Percentiles rank a stretch among this genome's conserved stretches.
phyloP scores from a whole-genome alignment of 2,329 filamentous ascomycete genomes.

The Pyricularia pennisetigena region DNA sequence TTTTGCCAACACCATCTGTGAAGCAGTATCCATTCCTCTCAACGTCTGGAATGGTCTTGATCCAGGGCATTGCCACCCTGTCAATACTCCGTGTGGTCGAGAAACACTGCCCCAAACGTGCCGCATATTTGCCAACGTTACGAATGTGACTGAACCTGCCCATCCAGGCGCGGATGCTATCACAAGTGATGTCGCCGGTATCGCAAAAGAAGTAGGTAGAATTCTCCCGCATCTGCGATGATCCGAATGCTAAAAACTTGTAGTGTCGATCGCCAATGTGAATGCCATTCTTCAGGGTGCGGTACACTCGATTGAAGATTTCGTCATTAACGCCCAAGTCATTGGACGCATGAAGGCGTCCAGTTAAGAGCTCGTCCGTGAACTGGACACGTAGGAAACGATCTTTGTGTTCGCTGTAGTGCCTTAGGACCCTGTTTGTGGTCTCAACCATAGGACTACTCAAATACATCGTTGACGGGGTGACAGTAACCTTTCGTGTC shows the following conservation, averaged over 20 bases:
- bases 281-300: slow-evolving; percentile 69
- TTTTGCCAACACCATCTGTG: slow-evolving; percentile 87
- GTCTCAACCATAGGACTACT: slow-evolving; percentile 72
- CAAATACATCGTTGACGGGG: slow-evolving; percentile 74
- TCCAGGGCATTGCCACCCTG: slow-evolving; percentile 48
- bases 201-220: slow-evolving; percentile 89
- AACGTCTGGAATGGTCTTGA: slow-evolving; percentile 60
- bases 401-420: slow-evolving; percentile 58
- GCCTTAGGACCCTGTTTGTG: slow-evolving; percentile 77
- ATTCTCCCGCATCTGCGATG: slow-evolving; percentile 87
- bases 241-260: slow-evolving; percentile 88
- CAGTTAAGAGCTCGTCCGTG: slow-evolving; percentile 62
- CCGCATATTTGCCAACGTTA: slow-evolving; percentile 80
- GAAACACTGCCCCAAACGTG: slow-evolving; percentile 88
- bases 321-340: slow-evolving; percentile 51
- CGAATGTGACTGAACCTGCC: slow-evolving; percentile 74
- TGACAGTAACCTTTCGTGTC: slow-evolving; percentile 68
- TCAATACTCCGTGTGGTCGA: slow-evolving; percentile 77
- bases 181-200: slow-evolving; percentile 54
- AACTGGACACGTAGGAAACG: slow-evolving; percentile 87
- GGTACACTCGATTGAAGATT: slow-evolving; percentile 63
- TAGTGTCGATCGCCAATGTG: slow-evolving; percentile 72
- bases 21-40: slow-evolving; percentile 61
- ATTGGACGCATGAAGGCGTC: slow-evolving; percentile 46
- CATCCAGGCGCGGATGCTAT: slow-evolving; percentile 77